Conservation (phyloP, 2,329 filamentous ascomycete species). For the Myrmaecium sp. region DNA sequence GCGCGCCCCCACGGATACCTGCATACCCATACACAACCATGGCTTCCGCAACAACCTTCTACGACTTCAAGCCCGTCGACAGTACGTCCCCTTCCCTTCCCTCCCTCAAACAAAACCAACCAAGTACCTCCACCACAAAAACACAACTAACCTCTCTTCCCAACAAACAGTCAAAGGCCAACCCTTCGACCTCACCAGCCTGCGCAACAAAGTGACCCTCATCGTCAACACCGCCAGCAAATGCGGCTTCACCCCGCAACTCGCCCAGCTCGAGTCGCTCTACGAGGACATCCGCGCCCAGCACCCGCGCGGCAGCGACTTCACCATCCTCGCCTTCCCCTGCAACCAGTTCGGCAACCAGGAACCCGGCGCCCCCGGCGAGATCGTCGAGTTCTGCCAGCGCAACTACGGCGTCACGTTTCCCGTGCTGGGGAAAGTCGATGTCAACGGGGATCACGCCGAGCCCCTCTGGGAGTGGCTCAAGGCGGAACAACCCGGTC, state of each 20-base stretch:
- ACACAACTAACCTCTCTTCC: no score
- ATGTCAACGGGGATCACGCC: conserved; percentile 78
- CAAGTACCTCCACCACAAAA: conserved; percentile 2
- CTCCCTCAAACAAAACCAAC: not conserved
- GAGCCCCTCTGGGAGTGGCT: conserved; percentile 65
- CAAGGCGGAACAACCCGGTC: conserved; percentile 55
- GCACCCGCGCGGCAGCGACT: conserved; percentile 51
- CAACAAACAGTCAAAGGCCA: conserved; percentile 49
- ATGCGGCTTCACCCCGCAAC: conserved; percentile 97
- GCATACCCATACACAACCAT: conserved; percentile 28
- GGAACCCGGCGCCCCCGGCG: conserved; percentile 58
- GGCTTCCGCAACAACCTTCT: conserved; percentile 56
- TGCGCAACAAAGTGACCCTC: conserved; percentile 85
- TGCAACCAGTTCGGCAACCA: conserved; percentile 95
- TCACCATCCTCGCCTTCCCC: conserved; percentile 83
- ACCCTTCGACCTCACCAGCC: conserved; percentile 50
- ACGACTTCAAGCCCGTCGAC: conserved; percentile 70
- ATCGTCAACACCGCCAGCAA: conserved; percentile 97
- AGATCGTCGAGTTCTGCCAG: conserved; percentile 59
- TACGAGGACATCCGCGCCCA: conserved; percentile 59
- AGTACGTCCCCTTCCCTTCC: conserved; percentile 37
- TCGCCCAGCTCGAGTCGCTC: conserved; percentile 73
- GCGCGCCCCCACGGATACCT: no score
- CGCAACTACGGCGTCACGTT: conserved; percentile 89
- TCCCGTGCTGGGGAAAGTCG: conserved; percentile 78